Percentiles rank a stretch among this genome's conserved stretches.
phyloP scores from a whole-genome alignment of 306 rosid species.

The Fragaria iinumae region DNA sequence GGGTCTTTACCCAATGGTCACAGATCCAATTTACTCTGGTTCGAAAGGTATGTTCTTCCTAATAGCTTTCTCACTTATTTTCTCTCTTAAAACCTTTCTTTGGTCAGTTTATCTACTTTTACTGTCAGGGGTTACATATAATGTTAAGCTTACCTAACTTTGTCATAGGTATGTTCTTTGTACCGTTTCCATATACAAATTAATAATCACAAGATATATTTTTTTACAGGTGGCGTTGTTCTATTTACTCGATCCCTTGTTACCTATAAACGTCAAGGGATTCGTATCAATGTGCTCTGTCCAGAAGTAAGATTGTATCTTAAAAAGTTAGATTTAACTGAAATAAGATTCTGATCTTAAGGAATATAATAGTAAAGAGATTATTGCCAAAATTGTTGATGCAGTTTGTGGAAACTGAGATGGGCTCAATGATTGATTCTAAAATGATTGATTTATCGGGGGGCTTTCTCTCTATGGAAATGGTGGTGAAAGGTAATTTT shows the following conservation, averaged over 20 bases:
- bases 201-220: not conserved
- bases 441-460: conserved; percentile 37
- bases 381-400: conserved; percentile 23
- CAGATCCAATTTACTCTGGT: conserved; percentile 67
- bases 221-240: conserved; percentile 75
- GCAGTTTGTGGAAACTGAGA: conserved; percentile 88
- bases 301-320: conserved; percentile 70
- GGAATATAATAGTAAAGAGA: conserved; percentile 11
- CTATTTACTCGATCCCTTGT: conserved; percentile 82
- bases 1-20: conserved; percentile 78
- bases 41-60: conserved; percentile 69
- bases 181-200: not conserved
- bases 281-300: conserved; percentile 89
- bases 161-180: not conserved
- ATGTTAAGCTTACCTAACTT: conserved; percentile 2
- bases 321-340: not conserved
- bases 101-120: conserved; percentile 10
- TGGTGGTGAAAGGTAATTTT: conserved; percentile 73
- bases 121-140: not conserved
- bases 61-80: conserved; percentile 1
- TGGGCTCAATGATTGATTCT: conserved; percentile 37
- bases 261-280: conserved; percentile 62
- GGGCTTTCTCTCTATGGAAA: conserved; percentile 86
- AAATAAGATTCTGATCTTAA: not conserved
- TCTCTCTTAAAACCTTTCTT: conserved; percentile 10